Conservation (phyloP, 2,329 filamentous ascomycete species). For the Pestalotiopsis sp. region DNA sequence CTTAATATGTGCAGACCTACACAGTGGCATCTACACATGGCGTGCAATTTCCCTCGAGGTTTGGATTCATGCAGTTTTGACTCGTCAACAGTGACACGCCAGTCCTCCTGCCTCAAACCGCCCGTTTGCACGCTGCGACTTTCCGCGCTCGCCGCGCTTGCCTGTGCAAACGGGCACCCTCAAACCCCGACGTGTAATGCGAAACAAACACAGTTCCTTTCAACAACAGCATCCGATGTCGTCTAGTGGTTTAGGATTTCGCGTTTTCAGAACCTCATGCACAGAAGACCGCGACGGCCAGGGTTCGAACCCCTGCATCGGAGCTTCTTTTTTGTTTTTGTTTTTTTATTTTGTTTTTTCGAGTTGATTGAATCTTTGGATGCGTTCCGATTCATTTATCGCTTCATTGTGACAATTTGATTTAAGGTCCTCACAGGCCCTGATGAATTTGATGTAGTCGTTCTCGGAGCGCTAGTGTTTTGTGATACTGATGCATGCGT, state of each 20-base stretch:
- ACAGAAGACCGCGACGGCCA: neutral
- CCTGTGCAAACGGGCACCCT: neutral
- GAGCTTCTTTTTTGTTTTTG: neutral
- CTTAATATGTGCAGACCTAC: no score
- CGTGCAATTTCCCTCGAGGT: no score
- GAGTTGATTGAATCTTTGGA: no score
- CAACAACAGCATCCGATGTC: neutral
- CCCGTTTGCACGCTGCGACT: neutral
- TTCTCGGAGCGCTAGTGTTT: no score
- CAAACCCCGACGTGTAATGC: neutral
- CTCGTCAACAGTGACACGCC: neutral
- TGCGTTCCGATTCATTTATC: neutral
- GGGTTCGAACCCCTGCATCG: conserved; percentile 5
- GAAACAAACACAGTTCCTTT: neutral
- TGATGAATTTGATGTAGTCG: no score
- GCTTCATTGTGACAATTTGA: neutral
- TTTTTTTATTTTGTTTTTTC: neutral
- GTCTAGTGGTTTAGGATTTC: conserved; percentile 10
- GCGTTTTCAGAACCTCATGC: conserved; percentile 1
- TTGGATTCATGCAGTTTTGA: neutral
- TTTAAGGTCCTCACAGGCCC: no score
- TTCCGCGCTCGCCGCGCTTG: neutral
- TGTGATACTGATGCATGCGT: neutral
- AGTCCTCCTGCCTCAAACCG: neutral
- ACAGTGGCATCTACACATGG: no score